Evolutionary conservation across 2,329 filamentous ascomycete species (phyloP).

Genomic region (Cladosporium sp.): DNA sequence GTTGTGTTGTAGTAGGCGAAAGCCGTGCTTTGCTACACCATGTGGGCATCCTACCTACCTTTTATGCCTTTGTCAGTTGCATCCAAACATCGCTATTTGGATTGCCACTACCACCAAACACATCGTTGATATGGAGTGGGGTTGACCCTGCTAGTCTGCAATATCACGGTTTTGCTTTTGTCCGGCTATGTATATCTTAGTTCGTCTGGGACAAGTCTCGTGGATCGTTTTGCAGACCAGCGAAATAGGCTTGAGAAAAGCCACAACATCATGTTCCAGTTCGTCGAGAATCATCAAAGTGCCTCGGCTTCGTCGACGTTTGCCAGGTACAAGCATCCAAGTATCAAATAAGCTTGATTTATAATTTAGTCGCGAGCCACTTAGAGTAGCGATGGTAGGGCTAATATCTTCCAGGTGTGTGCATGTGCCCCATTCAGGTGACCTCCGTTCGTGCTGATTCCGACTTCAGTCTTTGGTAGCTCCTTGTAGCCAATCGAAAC

Average conservation of each 20-base stretch:
- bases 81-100: background rate
- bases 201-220: background rate
- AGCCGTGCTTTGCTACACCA: background rate
- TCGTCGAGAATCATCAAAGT: background rate
- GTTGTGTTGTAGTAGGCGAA: background rate
- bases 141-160: background rate
- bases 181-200: background rate
- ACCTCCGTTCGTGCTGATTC: background rate
- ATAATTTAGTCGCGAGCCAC: background rate
- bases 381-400: background rate
- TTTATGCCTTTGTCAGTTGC: background rate
- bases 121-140: constrained; percentile 3
- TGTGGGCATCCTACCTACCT: background rate
- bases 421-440: background rate
- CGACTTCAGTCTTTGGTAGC: background rate
- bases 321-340: background rate
- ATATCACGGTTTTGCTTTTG: background rate
- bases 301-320: background rate
- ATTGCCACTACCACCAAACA: background rate
- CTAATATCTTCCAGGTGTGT: background rate
- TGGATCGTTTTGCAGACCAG: background rate
- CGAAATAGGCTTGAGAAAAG: background rate
- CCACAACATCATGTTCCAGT: background rate
- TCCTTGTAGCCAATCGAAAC: background rate
- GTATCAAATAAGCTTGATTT: background rate